phyloP scores from a whole-genome alignment of 2,329 filamentous ascomycete species.

The Neonectria sp. region DNA sequence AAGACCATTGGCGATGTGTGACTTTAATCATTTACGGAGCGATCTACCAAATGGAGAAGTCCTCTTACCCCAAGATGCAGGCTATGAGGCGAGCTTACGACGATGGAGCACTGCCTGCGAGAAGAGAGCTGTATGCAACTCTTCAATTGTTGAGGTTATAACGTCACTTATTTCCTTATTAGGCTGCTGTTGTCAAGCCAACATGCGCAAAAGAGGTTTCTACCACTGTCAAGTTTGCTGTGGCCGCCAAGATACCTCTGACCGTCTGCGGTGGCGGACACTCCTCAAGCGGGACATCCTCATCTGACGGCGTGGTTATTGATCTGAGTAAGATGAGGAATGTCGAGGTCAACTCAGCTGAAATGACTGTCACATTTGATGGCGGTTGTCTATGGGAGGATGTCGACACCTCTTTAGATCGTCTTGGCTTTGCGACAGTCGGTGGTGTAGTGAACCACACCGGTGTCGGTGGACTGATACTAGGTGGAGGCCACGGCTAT shows the following conservation, averaged over 20 bases:
- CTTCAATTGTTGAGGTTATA: background rate
- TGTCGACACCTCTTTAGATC: conserved; percentile 65
- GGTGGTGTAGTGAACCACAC: conserved; percentile 75
- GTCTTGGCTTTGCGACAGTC: conserved; percentile 69
- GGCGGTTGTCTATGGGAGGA: conserved; percentile 69
- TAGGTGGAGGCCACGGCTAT: conserved; percentile 73
- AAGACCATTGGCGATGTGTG: conserved; percentile 30
- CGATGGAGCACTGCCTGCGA: conserved; percentile 55
- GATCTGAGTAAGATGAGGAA: conserved; percentile 66
- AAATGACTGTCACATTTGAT: conserved; percentile 61
- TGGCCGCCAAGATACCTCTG: conserved; percentile 59
- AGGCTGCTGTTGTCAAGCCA: conserved; percentile 60
- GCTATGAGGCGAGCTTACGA: conserved; percentile 51
- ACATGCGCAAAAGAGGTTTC: conserved; percentile 53
- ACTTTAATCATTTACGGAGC: conserved; percentile 36
- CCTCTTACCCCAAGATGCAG: conserved; percentile 49
- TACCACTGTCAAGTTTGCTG: conserved; percentile 42
- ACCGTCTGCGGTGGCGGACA: conserved; percentile 70
- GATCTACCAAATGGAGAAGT: conserved; percentile 40
- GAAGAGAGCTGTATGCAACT: conserved; percentile 50
- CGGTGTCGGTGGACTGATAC: conserved; percentile 70
- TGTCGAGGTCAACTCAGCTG: conserved; percentile 61
- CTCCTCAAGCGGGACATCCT: conserved; percentile 65
- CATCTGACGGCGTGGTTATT: conserved; percentile 67
- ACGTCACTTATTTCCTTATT: background rate